A percentile compares a stretch with the other conserved stretches of the same genome.
These are phyloP conservation scores for Smittium culicis DNA, from an alignment of 371 early-diverging fungal genomes.

Conservation along the genomic window DNA sequence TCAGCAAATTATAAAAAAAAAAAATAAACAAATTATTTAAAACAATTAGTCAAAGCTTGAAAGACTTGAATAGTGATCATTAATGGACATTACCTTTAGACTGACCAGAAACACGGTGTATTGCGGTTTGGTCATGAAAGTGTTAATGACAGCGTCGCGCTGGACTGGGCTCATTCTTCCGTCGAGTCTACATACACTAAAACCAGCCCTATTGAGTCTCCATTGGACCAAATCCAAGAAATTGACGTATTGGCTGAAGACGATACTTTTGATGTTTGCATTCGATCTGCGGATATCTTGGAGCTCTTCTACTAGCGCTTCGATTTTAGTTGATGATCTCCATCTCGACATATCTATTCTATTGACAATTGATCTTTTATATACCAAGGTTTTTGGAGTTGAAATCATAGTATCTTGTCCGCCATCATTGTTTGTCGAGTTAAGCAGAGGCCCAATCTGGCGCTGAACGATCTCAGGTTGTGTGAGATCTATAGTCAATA, in stretches of 20 bases:
- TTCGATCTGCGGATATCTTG: constrained; percentile 58
- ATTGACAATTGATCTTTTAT: constrained; percentile 70
- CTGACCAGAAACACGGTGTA: constrained; percentile 81
- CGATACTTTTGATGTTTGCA: constrained; percentile 65
- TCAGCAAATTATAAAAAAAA: no score
- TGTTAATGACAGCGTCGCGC: constrained; percentile 59
- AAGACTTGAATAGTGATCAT: no score
- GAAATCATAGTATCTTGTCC: constrained; percentile 23
- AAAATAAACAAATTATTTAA: no score
- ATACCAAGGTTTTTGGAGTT: constrained; percentile 27
- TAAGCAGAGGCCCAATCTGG: constrained; percentile 13
- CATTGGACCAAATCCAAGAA: constrained; percentile 88
- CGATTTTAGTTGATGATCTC: constrained; percentile 79
- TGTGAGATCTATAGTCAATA: constrained; percentile 65
- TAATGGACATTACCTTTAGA: constrained; percentile 41
- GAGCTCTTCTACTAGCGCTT: constrained; percentile 84
- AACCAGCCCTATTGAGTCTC: constrained; percentile 87
- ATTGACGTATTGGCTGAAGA: constrained; percentile 84
- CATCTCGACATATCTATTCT: constrained; percentile 77
- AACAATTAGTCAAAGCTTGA: no score
- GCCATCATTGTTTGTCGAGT: neutral
- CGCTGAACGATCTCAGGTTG: constrained; percentile 42
- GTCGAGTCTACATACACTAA: constrained; percentile 81
- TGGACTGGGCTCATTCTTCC: constrained; percentile 81
- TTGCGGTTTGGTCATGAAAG: constrained; percentile 66